Conservation (phyloP, 805 yeast species). For the Candida qinlingensis region DNA sequence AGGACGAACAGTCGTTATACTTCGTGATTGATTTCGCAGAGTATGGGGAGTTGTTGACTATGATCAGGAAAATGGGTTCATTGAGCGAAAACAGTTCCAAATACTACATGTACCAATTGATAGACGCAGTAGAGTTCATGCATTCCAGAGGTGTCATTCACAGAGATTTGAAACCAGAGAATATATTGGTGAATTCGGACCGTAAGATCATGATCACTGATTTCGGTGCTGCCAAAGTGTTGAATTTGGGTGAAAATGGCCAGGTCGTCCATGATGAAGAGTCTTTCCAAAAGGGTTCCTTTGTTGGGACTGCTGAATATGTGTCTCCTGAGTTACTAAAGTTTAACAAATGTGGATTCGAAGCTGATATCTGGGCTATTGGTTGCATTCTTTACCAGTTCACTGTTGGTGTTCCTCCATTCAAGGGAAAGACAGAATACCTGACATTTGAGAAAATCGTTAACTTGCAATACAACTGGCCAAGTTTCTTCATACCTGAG, state of each 20-base stretch:
- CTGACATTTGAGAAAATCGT: conserved; percentile 82
- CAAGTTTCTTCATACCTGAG: conserved; percentile 57
- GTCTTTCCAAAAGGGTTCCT: conserved; percentile 44
- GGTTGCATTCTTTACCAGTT: conserved; percentile 94
- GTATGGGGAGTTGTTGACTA: conserved; percentile 84
- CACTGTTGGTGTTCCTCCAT: conserved; percentile 88
- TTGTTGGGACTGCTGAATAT: conserved; percentile 56
- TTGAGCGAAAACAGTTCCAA: conserved; percentile 68
- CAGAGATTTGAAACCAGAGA: conserved; percentile 93
- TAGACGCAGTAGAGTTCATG: conserved; percentile 88
- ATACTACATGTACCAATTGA: conserved; percentile 78
- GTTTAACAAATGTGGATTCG: conserved; percentile 72
- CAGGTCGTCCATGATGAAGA: conserved; percentile 28
- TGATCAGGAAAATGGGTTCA: conserved; percentile 74
- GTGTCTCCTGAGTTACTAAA: conserved; percentile 69
- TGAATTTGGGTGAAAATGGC: conserved; percentile 34
- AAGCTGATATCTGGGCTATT: conserved; percentile 96
- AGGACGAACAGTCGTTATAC: conserved; percentile 80
- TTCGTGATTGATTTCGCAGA: conserved; percentile 93
- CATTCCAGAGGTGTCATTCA: conserved; percentile 89
- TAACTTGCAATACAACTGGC: conserved; percentile 65
- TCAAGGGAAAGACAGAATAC: conserved; percentile 78
- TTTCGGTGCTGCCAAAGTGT: conserved; percentile 93
- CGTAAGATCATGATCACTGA: conserved; percentile 91
- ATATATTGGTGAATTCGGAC: conserved; percentile 76